Evolutionary conservation across 2,329 filamentous ascomycete genomes (phyloP).

Genomic region (Arthrinium phaeospermum): DNA sequence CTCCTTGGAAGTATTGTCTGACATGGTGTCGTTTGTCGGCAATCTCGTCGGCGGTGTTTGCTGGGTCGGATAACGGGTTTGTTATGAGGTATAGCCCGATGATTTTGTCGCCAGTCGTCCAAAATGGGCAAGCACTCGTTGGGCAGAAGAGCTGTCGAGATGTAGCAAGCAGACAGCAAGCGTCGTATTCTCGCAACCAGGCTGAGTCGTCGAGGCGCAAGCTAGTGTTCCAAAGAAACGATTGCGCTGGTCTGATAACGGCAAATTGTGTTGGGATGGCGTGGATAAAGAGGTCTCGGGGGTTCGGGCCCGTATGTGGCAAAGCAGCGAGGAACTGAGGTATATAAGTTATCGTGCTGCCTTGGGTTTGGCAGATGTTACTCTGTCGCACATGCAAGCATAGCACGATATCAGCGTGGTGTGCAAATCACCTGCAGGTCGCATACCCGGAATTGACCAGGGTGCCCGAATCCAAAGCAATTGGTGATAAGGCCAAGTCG

Average conservation of each 20-base stretch:
- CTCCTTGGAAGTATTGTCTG: conserved; percentile 24
- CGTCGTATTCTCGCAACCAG: neutral
- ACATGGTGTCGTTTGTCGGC: conserved; percentile 22
- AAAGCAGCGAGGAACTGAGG: neutral
- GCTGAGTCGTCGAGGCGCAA: neutral
- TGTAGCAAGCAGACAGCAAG: neutral
- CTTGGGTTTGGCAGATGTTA: neutral
- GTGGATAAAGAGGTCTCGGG: neutral
- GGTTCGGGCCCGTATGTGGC: neutral
- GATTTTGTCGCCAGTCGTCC: neutral
- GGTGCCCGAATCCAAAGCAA: conserved; percentile 2
- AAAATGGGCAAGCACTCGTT: neutral
- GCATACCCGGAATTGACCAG: conserved; percentile 5
- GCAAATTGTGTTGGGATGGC: neutral
- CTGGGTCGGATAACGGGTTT: neutral
- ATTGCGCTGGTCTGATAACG: neutral
- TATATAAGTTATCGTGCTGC: conserved; percentile 3
- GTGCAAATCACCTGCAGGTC: conserved; percentile 15
- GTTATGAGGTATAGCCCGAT: neutral
- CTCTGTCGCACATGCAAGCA: conserved; percentile 10
- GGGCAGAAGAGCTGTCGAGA: neutral
- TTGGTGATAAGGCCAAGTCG: conserved; percentile 3
- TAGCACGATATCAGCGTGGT: conserved; percentile 1
- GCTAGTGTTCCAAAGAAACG: conserved; percentile 10
- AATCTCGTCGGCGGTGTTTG: neutral